A percentile compares a stretch with the other conserved stretches of the same genome.
Conservation (phyloP, 768 basidiomycete genomes). For the Chlorophyllum brunneum region DNA sequence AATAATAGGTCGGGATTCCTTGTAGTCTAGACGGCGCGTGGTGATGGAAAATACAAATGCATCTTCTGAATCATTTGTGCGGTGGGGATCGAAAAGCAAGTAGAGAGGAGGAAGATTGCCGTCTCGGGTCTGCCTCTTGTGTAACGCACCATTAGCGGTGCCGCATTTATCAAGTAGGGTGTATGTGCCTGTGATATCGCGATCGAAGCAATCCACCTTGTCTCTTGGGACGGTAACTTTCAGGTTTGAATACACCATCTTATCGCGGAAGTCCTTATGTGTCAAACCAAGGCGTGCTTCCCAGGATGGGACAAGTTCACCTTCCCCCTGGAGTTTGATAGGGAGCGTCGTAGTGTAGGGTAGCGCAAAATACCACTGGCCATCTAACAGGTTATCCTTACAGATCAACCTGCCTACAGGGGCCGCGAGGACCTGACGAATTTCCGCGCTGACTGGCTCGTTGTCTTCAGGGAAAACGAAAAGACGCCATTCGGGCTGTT, state of each 20-base stretch:
- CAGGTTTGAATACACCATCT: slow-evolving; percentile 62
- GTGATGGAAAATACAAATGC: slow-evolving; percentile 81
- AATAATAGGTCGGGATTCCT: slow-evolving; percentile 74
- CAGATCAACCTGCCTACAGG: slow-evolving; percentile 78
- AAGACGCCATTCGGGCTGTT: slow-evolving; percentile 83
- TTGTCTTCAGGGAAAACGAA: slow-evolving; percentile 64
- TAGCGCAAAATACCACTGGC: slow-evolving; percentile 78
- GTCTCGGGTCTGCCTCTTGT: slow-evolving; percentile 59
- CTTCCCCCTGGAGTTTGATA: slow-evolving; percentile 60
- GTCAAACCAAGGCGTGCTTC: slow-evolving; percentile 74
- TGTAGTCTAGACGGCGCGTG: slow-evolving; percentile 75
- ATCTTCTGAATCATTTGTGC: slow-evolving; percentile 75
- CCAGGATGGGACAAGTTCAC: slow-evolving; percentile 80
- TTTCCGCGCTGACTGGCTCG: slow-evolving; percentile 75
- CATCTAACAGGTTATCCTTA: slow-evolving; percentile 52
- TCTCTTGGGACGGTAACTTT: slow-evolving; percentile 55
- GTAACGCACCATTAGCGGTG: slow-evolving; percentile 80
- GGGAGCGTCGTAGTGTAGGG: slow-evolving; percentile 53
- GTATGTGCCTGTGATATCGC: slow-evolving; percentile 80
- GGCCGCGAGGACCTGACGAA: slow-evolving; percentile 65
- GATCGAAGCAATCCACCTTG: slow-evolving; percentile 53
- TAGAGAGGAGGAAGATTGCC: slow-evolving; percentile 58
- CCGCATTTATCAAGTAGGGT: slow-evolving; percentile 81
- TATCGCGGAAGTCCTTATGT: slow-evolving; percentile 60
- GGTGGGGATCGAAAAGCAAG: slow-evolving; percentile 83